These are phyloP conservation scores for Blastobotrys attinorum DNA, from an alignment of 805 yeast species.

Conservation along the genomic window DNA sequence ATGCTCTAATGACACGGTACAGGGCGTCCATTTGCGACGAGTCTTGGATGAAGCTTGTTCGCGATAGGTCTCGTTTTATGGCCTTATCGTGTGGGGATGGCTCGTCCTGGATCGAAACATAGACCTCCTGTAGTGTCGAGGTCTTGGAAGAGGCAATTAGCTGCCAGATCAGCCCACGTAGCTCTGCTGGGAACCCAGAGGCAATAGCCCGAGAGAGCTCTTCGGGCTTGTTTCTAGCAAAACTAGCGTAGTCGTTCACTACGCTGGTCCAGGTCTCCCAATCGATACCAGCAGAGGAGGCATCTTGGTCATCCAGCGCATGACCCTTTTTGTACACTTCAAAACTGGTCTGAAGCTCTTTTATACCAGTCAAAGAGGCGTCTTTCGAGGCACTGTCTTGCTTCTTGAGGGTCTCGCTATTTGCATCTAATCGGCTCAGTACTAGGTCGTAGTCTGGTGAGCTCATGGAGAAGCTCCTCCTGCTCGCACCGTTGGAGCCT, in stretches of 20 bases:
- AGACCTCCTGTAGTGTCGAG: conserved; percentile 50
- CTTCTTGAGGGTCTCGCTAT: conserved; percentile 42
- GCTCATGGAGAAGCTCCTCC: conserved; percentile 11
- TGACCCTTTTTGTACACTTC: conserved; percentile 16
- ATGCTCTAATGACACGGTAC: conserved; percentile 71
- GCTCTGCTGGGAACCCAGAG: conserved; percentile 73
- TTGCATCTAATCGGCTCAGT: conserved; percentile 50
- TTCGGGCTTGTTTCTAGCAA: conserved; percentile 55
- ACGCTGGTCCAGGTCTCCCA: conserved; percentile 78
- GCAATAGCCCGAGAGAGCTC: conserved; percentile 54
- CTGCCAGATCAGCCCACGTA: conserved; percentile 92
- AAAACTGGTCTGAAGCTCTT: conserved; percentile 30
- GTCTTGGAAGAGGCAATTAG: conserved; percentile 73
- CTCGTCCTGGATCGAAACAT: conserved; percentile 39
- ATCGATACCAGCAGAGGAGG: conserved; percentile 20
- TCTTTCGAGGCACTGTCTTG: conserved; percentile 48
- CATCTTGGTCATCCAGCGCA: conserved; percentile 1
- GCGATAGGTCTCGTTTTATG: conserved; percentile 71
- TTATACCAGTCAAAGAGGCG: conserved; percentile 38
- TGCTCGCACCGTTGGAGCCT: conserved; percentile 2
- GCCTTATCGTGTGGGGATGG: conserved; percentile 54
- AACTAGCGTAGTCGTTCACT: conserved; percentile 64
- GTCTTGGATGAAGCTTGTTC: conserved; percentile 75
- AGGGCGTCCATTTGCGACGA: conserved; percentile 43
- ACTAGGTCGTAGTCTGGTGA: conserved; percentile 49